A percentile compares a stretch with the other conserved stretches of the same genome.
phyloP scores from a whole-genome alignment of 1,139 yeast genomes.

The Saccharomyces hybrid region DNA sequence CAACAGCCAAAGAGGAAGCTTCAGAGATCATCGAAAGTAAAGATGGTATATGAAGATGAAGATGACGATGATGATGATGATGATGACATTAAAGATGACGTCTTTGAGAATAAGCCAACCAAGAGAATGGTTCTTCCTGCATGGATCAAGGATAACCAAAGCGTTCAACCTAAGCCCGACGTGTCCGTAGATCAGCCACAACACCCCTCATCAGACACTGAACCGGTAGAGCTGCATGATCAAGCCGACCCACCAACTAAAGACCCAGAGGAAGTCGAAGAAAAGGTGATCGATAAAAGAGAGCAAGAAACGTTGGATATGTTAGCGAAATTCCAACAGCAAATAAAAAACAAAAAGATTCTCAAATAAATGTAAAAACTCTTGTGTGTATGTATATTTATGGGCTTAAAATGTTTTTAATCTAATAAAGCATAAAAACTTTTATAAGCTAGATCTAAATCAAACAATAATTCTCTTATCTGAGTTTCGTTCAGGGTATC shows the following conservation, averaged over 20 bases:
- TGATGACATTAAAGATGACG: constrained; percentile 8
- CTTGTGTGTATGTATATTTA: neutral
- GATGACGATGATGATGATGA: constrained; percentile 23
- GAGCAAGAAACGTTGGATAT: constrained; percentile 23
- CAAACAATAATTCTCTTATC: constrained; percentile 59
- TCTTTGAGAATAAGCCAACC: constrained; percentile 31
- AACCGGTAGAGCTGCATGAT: neutral
- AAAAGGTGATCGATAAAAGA: constrained; percentile 10
- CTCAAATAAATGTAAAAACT: constrained; percentile 5
- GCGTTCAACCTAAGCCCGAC: neutral
- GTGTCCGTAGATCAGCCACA: neutral
- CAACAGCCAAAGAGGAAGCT: constrained; percentile 11
- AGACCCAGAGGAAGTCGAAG: constrained; percentile 7
- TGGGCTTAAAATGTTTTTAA: constrained; percentile 12
- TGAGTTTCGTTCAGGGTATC: constrained; percentile 58
- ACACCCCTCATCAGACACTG: neutral
- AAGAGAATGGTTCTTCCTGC: constrained; percentile 28
- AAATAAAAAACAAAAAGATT: constrained; percentile 11
- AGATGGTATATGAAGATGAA: constrained; percentile 26
- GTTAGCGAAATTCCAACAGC: constrained; percentile 18
- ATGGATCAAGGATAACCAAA: constrained; percentile 3
- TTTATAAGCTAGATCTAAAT: constrained; percentile 75
- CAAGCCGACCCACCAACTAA: neutral
- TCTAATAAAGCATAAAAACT: constrained; percentile 67
- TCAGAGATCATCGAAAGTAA: constrained; percentile 25